Base-by-base conservation (phyloP, 495 filamentous ascomycete species). In the Podospora conica region DNA sequence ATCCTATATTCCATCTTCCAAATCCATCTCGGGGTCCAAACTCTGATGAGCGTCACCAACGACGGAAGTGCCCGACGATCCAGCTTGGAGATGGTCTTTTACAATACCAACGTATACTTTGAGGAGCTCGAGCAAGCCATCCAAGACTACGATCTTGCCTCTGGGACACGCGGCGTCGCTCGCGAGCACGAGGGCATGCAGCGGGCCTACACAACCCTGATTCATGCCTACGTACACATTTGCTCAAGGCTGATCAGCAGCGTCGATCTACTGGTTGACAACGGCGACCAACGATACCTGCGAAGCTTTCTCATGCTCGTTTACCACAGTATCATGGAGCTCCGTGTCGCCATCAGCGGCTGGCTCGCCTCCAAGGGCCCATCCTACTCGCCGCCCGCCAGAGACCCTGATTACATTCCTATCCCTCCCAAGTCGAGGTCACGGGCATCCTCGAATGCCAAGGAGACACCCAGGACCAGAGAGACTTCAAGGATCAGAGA, bases 1-100 rank as follows among this genome's bases (percentile, higher is more conserved):
- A 87, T 97, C n/a, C 79, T 95, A 2, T 96, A 93, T 71, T 87
- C 92, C n/a, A 83, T 96, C 27, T 88, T 87, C 61, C 90, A 93
- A 69, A 80, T 93, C 20, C 88, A 93, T 69, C 85, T 86, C 1
- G 82, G 86, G 66, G 86, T 92, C 62, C 85, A 87, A 57, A 86
- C 84, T 7, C 76, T 94, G 58, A 85, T 88, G 65, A 85, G 85
- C 65, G 79, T 93, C 55, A 84, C 89, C 61, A 86, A 86, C 63
- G 85, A 89, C 21, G 85, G 85, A 25, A 83, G 86, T 22, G 81
- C 85, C 1, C 86, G 86, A 70, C 84, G 89, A 48, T 88, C 88
- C 33, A 88, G 85, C 66, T 82, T 93, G 8, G 90, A 92, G 71
- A 83, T 89, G 61, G 86, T 89, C 23, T 90, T 91, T 66, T 88